Percentiles rank a stretch among this genome's conserved stretches.
Conservation (phyloP, 257 asterid genomes). For the Nicotiana benthamiana region DNA sequence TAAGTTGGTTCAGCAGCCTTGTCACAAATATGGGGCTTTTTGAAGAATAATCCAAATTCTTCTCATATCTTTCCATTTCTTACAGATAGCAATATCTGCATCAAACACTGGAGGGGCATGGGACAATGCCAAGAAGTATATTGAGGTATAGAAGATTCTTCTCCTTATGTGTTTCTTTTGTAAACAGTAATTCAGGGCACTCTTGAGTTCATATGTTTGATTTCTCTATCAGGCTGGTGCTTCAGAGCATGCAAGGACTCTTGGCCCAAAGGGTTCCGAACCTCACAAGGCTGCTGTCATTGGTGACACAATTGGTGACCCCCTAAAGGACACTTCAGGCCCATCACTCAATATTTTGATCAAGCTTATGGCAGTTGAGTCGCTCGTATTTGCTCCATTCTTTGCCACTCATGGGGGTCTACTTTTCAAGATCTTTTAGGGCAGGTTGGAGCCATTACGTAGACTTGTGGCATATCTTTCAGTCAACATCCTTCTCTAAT, state of each 20-base stretch:
- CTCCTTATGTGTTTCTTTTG: neutral
- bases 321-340: conserved; percentile 45
- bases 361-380: conserved; percentile 49
- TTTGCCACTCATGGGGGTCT: conserved; percentile 42
- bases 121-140: conserved; percentile 47
- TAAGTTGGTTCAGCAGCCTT: neutral
- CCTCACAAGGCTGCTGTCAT: conserved; percentile 53
- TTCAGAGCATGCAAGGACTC: conserved; percentile 37
- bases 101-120: conserved; percentile 52
- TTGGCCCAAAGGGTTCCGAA: conserved; percentile 46
- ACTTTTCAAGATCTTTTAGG: conserved; percentile 30
- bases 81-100: conserved; percentile 44
- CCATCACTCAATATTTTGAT: conserved; percentile 44
- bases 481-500: neutral
- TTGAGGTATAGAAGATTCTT: conserved; percentile 25
- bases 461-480: neutral
- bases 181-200: neutral
- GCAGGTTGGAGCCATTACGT: neutral
- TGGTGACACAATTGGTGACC: conserved; percentile 47
- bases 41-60: neutral
- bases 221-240: conserved; percentile 35
- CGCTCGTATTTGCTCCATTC: conserved; percentile 45
- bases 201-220: neutral
- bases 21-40: neutral
- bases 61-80: neutral